A percentile compares a stretch with the other conserved stretches of the same genome.
These are phyloP conservation scores for Bauhinia variegata DNA, from an alignment of 306 rosid species.

Conservation along the genomic window DNA sequence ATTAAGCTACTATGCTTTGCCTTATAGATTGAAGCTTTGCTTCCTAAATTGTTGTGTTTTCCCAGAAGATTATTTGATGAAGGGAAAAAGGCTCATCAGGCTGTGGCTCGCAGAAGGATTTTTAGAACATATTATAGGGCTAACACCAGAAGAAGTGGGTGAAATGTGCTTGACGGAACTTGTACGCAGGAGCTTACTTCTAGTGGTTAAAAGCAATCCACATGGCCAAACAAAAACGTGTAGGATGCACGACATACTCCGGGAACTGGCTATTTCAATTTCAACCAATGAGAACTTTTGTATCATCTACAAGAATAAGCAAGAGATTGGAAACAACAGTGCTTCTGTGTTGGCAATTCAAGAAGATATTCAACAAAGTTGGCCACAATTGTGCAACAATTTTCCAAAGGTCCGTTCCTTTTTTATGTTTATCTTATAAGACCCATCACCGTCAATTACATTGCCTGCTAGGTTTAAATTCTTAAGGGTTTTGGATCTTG, in stretches of 20 bases:
- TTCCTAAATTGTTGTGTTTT: conserved; percentile 27
- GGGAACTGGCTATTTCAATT: conserved; percentile 10
- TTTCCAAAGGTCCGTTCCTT: neutral
- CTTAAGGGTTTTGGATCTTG: neutral
- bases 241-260: conserved; percentile 1
- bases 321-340: neutral
- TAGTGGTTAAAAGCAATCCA: too few species aligned
- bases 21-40: conserved; percentile 9
- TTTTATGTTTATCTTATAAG: neutral
- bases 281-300: neutral
- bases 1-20: neutral
- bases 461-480: neutral
- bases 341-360: neutral
- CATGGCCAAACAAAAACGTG: neutral
- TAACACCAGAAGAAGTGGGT: conserved; percentile 29
- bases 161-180: neutral
- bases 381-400: neutral
- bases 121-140: conserved; percentile 14
- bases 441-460: neutral
- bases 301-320: neutral
- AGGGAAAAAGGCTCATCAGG: neutral
- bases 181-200: neutral
- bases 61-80: conserved; percentile 21
- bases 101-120: conserved; percentile 37
- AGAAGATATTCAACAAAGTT: neutral